Base-by-base conservation (phyloP, 768 basidiomycete genomes). In the Hygrophoropsis aurantiaca region DNA sequence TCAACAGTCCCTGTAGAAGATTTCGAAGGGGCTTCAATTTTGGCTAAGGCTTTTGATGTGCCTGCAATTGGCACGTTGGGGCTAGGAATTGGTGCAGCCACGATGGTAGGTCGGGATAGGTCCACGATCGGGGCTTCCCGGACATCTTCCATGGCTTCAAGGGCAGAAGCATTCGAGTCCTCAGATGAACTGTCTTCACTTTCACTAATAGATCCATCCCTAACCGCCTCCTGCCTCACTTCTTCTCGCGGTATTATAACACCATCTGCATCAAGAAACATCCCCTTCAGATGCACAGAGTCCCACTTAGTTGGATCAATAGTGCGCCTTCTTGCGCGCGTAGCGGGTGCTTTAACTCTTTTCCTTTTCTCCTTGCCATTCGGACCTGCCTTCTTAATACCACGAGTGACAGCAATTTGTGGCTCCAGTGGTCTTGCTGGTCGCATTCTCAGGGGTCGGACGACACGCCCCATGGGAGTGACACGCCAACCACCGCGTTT, bases 301-400 rank as follows among this genome's bases (percentile, higher is more conserved):
- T 81, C 85, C 74, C 81, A 91, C 41, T 75, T 74, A 13, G 79
- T 77, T 54, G 88, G 82, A 57, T 92, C 89, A 54, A 93, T 90
- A 37, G 74, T 81, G 48, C 73, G 72, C 48, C 78, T 67, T 49
- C 85, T 71, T 2, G 88, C 82, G 15, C 89, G 74, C 8, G 64
- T 61, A 30, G 77, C 79, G 0, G 81, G 79, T n/a, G 73, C 72
- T 46, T 76, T 76, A 36, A 61, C 47, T 47, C 72, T 71, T 46
- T 69, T 76, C 55, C 73, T 80, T 40, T 59, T 62, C 19, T 55
- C 55, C 23, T 59, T 61, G 18, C 30, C 15, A 40, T 48, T 35
- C 16, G 52, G 46, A 39, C 52, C 56, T 10, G 34, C 39, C 26
- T 54, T 52, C 38, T 44, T 40, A 11, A 27, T 42, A 26, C 47